A percentile compares a stretch with the other conserved stretches of the same genome.
Evolutionary conservation across 257 asterid genomes (phyloP).

Genomic region (Rauvolfia tetraphylla): DNA sequence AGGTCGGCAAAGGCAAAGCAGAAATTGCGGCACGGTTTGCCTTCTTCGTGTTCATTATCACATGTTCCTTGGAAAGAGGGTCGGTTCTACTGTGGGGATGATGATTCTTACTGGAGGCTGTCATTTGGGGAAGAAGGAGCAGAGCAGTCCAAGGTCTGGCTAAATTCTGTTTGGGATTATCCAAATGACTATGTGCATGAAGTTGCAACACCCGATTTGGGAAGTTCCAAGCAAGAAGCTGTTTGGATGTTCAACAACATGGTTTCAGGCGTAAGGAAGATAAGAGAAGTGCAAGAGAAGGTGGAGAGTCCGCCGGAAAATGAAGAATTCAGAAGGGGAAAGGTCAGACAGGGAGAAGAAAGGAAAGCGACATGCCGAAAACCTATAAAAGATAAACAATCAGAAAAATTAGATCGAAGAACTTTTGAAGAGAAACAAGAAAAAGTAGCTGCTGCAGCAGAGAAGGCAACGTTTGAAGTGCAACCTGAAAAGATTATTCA

Average conservation of each 20-base stretch:
- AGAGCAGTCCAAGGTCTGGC: slow-evolving; percentile 33
- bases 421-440: slow-evolving; percentile 21
- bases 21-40: slow-evolving; percentile 15
- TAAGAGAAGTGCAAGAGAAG: slow-evolving; percentile 25
- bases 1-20: slow-evolving; percentile 18
- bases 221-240: slow-evolving; percentile 15
- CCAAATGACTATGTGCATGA: slow-evolving; percentile 35
- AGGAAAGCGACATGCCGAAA: not conserved
- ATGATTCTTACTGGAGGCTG: slow-evolving; percentile 64
- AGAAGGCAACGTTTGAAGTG: slow-evolving; percentile 33
- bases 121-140: slow-evolving; percentile 43
- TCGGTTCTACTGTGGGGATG: slow-evolving; percentile 52
- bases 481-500: slow-evolving; percentile 22
- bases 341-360: slow-evolving; percentile 8
- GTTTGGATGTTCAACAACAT: slow-evolving; percentile 31
- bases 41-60: slow-evolving; percentile 16
- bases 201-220: slow-evolving; percentile 23
- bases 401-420: slow-evolving; percentile 18
- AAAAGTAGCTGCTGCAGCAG: slow-evolving; percentile 9
- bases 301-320: slow-evolving; percentile 13
- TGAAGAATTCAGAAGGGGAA: slow-evolving; percentile 23
- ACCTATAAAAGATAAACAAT: not conserved
- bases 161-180: slow-evolving; percentile 36
- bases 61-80: slow-evolving; percentile 28
- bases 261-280: slow-evolving; percentile 34